Percentiles rank a stretch among this genome's conserved stretches.
phyloP scores from a whole-genome alignment of 2,329 filamentous ascomycete genomes.

The Mycosphaerella arachidis region DNA sequence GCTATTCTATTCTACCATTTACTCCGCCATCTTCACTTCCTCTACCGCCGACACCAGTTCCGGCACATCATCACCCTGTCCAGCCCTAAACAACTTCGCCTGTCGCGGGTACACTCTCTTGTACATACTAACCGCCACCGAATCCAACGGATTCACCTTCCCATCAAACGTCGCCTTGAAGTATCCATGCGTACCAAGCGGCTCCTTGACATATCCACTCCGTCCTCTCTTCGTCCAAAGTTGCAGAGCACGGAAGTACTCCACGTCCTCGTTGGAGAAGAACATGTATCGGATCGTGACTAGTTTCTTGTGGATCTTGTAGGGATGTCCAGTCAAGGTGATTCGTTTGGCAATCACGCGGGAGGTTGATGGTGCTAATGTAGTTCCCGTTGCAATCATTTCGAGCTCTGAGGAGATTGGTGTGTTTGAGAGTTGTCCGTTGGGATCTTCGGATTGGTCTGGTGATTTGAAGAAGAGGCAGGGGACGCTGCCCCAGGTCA shows the following conservation, averaged over 20 bases:
- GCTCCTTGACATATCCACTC: constrained; percentile 88
- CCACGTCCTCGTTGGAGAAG: constrained; percentile 91
- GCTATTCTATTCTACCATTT: neutral
- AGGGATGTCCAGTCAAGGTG: constrained; percentile 90
- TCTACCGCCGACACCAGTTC: constrained; percentile 15
- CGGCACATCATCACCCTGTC: constrained; percentile 13
- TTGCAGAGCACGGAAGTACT: constrained; percentile 96
- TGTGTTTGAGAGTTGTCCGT: constrained; percentile 33
- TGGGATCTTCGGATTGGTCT: constrained; percentile 42
- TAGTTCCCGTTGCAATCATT: constrained; percentile 82
- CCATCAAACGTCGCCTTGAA: constrained; percentile 99
- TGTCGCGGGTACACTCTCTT: constrained; percentile 59
- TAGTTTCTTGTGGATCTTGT: constrained; percentile 97
- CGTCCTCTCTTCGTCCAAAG: constrained; percentile 89
- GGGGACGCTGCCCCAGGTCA: constrained; percentile 90
- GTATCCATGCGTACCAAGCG: constrained; percentile 95
- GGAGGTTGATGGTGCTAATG: constrained; percentile 66
- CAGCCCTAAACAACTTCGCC: constrained; percentile 8
- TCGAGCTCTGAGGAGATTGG: constrained; percentile 44
- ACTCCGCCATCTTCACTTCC: constrained; percentile 16
- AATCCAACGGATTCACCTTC: constrained; percentile 91
- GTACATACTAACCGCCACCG: constrained; percentile 73
- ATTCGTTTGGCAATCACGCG: constrained; percentile 91
- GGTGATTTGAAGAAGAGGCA: constrained; percentile 73
- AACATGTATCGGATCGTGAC: constrained; percentile 99